These are phyloP conservation scores for Puccinia polysora DNA, from an alignment of 1,284 basidiomycete genomes.

Conservation along the genomic window DNA sequence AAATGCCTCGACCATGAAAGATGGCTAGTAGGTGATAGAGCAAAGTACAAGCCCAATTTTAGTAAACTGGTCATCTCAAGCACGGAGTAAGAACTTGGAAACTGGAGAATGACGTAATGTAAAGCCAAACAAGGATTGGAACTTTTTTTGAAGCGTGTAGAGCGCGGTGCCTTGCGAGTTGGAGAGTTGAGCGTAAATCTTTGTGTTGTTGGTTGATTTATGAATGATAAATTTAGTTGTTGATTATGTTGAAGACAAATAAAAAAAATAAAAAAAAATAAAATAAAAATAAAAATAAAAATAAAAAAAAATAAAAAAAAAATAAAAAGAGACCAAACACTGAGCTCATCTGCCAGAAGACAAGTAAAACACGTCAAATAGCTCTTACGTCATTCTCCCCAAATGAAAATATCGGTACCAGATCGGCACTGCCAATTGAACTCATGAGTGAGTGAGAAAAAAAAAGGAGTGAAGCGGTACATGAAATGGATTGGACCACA, in stretches of 20 bases:
- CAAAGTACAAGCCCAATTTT: background rate
- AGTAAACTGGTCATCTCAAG: background rate
- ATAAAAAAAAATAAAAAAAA: background rate
- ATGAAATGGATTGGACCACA: too few species aligned
- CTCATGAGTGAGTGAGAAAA: background rate
- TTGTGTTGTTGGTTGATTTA: background rate
- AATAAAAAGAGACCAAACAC: background rate
- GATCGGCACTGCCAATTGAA: constrained; percentile 64
- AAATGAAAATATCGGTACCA: constrained; percentile 93
- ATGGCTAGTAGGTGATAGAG: constrained; percentile 10
- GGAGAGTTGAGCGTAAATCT: constrained; percentile 51
- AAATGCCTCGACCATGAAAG: constrained; percentile 43
- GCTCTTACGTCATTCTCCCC: constrained; percentile 90
- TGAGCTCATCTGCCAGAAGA: too few species aligned
- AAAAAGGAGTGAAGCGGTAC: background rate
- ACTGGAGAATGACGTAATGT: constrained; percentile 76
- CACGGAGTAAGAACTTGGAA: background rate
- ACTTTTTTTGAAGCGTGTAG: constrained; percentile 77
- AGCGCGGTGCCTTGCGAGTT: constrained; percentile 89
- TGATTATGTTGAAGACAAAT: too few species aligned
- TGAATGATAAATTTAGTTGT: background rate
- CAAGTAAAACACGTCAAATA: too few species aligned
- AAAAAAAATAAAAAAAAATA: too few species aligned
- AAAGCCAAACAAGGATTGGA: constrained; percentile 87
- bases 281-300: background rate